Evolutionary conservation across 2,329 filamentous ascomycete genomes (phyloP).

Genomic region (Trichophyton schoenleinii): DNA sequence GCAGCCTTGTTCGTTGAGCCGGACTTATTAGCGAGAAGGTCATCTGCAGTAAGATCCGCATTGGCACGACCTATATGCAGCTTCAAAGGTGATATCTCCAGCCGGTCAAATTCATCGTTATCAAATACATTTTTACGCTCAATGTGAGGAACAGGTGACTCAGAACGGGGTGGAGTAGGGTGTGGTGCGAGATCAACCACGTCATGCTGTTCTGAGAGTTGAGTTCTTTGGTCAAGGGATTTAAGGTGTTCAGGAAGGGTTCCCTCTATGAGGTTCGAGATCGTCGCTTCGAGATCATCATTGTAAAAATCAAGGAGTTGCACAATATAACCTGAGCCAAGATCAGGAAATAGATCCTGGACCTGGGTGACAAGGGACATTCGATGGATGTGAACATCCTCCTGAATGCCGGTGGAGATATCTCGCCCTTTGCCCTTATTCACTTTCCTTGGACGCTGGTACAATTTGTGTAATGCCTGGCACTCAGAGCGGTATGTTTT

Average conservation of each 20-base stretch:
- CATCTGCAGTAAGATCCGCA: constrained; percentile 54
- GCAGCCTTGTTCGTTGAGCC: constrained; percentile 63
- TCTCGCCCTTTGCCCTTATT: constrained; percentile 33
- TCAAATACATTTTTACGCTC: constrained; percentile 64
- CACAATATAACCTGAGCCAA: constrained; percentile 71
- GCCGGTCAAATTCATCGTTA: constrained; percentile 62
- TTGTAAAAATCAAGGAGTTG: constrained; percentile 67
- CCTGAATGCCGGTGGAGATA: constrained; percentile 19
- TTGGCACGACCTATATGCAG: constrained; percentile 66
- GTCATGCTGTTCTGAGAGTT: constrained; percentile 11
- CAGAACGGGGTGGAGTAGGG: constrained; percentile 26
- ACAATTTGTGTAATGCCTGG: constrained; percentile 27
- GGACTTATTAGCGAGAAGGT: constrained; percentile 53
- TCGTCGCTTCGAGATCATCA: constrained; percentile 65
- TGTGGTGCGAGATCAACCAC: constrained; percentile 43
- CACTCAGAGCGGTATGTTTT: constrained; percentile 29
- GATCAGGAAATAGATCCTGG: constrained; percentile 83
- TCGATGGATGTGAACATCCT: constrained; percentile 58
- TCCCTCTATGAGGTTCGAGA: constrained; percentile 68
- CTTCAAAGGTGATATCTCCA: constrained; percentile 52
- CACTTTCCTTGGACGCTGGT: constrained; percentile 29
- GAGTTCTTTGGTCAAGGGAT: constrained; percentile 41
- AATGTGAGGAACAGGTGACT: constrained; percentile 19
- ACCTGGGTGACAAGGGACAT: constrained; percentile 79
- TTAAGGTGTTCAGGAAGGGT: constrained; percentile 59